Evolutionary conservation across 768 basidiomycete genomes (phyloP).

Genomic region (Suillus subaureus): DNA sequence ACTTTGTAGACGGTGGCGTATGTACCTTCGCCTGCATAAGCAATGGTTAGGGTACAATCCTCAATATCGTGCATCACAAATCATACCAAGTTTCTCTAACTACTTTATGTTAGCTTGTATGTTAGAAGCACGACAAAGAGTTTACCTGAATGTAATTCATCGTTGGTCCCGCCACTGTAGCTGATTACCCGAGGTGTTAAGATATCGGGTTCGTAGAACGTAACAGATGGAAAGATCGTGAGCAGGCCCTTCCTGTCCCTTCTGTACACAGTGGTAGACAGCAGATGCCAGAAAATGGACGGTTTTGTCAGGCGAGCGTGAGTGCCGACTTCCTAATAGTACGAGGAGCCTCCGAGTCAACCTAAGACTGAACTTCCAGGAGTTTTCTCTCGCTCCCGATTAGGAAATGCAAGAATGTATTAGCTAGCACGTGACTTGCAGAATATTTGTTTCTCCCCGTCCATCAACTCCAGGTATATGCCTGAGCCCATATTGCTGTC

Average conservation of each 20-base stretch:
- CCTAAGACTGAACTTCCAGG: background rate
- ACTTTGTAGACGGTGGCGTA: conserved; percentile 99
- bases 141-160: conserved; percentile 66
- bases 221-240: background rate
- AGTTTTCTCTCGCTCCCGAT: background rate
- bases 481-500: conserved; percentile 1
- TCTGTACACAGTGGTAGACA: background rate
- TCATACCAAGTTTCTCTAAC: conserved; percentile 87
- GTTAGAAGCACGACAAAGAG: conserved; percentile 3
- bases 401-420: conserved; percentile 3
- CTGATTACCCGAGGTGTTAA: background rate
- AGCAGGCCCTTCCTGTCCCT: background rate
- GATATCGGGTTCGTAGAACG: background rate
- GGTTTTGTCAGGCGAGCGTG: background rate
- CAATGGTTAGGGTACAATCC: conserved; percentile 4
- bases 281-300: background rate
- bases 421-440: conserved; percentile 12
- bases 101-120: conserved; percentile 31
- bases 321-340: conserved; percentile 3
- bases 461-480: conserved; percentile 8
- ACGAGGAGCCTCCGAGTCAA: background rate
- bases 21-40: conserved; percentile 75
- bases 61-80: background rate
- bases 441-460: conserved; percentile 14
- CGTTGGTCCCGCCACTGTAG: conserved; percentile 10